Evolutionary conservation across 129 eudicot genomes (phyloP), one percentile per base, ranked within the genome.

Genomic region (Flaveria linearis): DNA sequence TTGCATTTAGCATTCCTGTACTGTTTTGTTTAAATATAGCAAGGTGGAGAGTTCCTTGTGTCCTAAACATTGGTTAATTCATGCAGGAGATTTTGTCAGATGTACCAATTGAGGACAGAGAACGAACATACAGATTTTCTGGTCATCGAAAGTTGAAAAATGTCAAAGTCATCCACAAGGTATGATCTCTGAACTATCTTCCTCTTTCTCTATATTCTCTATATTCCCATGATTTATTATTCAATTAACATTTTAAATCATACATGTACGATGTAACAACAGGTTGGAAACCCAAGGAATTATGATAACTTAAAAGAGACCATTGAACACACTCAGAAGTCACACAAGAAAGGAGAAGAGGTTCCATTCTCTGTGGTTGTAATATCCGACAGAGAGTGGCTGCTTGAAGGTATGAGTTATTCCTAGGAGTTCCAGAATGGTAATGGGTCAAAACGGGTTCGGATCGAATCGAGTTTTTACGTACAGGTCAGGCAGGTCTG

Each of bases 71-170:
- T 33, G 26, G 39, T 20, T 67, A 12, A 60, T 30, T 28, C 25
- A 57, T 87, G 82, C 79, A 93, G 98, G 96, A 87, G 85, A 84
- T 94, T 50, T 76, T 94, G 77, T 94, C 98, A 14, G 96, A 94
- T 83, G 98, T 89, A 61, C 87, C 98, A 41, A 71, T 87, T 77
- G 88, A 81, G 20, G 96, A 94, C 36, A 84, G 97, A 81, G 83
- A 82, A 50, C 83, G 74, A 66, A 83, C 88, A 55, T 81, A 78
- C 75, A 78, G 82, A n/a, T 71, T 82, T 66, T 78, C 86, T 69
- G 89, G 92, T 81, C 88, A 71, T 66, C 85, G 87, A 80, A 86
- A 87, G 85, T 85, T 94, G 49, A 84, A 83, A 75, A 81, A 94
- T 55, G 71, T 94, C 58, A 84, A 80, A 70, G 97, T 94, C 72